These are phyloP conservation scores for Didymella sp. DNA, from an alignment of 2,329 filamentous ascomycete species.

Conservation along the genomic window DNA sequence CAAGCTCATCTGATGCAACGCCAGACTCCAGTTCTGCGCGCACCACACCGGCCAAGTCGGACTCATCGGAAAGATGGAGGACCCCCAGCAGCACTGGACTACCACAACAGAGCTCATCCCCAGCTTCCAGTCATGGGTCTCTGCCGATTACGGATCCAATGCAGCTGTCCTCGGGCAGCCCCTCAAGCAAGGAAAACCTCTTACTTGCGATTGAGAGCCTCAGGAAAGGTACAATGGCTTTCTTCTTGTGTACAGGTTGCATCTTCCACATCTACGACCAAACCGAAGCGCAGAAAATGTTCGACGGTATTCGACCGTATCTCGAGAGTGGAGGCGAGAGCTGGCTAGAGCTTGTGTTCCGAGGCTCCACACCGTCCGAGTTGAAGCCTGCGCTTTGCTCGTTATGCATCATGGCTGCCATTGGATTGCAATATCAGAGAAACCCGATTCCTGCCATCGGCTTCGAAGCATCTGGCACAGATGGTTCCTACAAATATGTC, in stretches of 20 bases:
- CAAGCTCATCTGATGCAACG: not conserved
- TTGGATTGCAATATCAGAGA: not conserved
- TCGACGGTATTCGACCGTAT: not conserved
- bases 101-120: no score
- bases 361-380: not conserved
- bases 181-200: no score
- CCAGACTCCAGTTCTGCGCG: no score
- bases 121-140: no score
- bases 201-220: not conserved
- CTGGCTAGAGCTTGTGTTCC: not conserved
- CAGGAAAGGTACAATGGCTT: not conserved
- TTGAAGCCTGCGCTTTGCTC: not conserved
- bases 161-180: no score
- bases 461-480: not conserved
- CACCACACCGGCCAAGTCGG: no score
- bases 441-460: not conserved
- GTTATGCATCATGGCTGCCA: not conserved
- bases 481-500: not conserved
- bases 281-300: not conserved
- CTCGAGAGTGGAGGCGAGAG: not conserved
- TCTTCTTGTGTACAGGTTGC: not conserved
- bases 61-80: no score
- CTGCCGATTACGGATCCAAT: no score
- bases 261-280: not conserved
- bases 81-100: no score